Percentiles rank a stretch among this genome's conserved stretches.
phyloP scores from a whole-genome alignment of 1,139 yeast genomes.

The Debaryomyces psychrophilus region DNA sequence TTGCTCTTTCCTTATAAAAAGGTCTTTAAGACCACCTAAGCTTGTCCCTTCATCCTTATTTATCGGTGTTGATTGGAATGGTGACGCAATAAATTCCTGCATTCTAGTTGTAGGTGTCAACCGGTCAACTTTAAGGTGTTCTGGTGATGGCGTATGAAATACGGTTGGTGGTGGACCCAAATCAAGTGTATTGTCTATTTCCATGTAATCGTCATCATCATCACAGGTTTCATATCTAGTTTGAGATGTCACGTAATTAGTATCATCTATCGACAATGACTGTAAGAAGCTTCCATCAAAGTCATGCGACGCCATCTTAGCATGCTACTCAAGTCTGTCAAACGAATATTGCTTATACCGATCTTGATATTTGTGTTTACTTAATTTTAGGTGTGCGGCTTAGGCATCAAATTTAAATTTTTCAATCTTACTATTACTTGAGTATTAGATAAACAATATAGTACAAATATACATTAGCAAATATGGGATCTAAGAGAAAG shows the following conservation, averaged over 20 bases:
- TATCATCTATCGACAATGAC: slow-evolving; percentile 32
- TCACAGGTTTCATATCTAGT: slow-evolving; percentile 2
- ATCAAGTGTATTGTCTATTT: slow-evolving; percentile 9
- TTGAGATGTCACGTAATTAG: slow-evolving; percentile 3
- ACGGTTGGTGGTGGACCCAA: slow-evolving; percentile 7
- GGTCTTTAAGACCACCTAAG: background rate
- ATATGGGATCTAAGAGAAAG: slow-evolving; percentile 61
- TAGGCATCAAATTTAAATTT: slow-evolving; percentile 8
- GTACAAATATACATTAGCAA: background rate
- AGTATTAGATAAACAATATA: background rate
- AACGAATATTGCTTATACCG: background rate
- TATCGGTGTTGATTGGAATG: slow-evolving; percentile 15
- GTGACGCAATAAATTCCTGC: slow-evolving; percentile 10
- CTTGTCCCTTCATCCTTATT: background rate
- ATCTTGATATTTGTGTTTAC: slow-evolving; percentile 6
- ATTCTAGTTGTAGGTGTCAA: slow-evolving; percentile 13
- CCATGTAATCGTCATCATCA: slow-evolving; percentile 9
- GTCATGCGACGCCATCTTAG: slow-evolving; percentile 17
- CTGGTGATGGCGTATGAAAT: slow-evolving; percentile 13
- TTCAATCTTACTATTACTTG: background rate
- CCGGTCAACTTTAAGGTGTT: slow-evolving; percentile 1
- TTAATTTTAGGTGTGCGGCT: slow-evolving; percentile 8
- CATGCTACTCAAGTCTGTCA: background rate
- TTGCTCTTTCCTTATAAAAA: background rate
- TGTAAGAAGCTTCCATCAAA: slow-evolving; percentile 30